phyloP scores from a whole-genome alignment of 805 yeast species.

The Saccharomycopsis guyanensis region DNA sequence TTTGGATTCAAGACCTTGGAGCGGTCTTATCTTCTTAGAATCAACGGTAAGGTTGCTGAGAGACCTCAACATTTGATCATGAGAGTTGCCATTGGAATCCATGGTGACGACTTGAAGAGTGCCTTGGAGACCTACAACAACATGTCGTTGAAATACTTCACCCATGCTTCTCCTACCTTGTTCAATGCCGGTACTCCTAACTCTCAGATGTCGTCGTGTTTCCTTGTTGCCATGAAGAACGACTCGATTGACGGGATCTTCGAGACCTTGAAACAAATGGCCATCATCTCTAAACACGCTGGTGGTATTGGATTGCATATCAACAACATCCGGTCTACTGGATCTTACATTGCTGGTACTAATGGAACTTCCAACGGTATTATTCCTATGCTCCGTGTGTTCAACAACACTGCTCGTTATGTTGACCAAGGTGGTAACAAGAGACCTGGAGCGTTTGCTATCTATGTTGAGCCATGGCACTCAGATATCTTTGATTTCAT shows the following conservation, averaged over 20 bases:
- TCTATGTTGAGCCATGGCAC: conserved; percentile 97
- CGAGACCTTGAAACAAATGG: conserved; percentile 80
- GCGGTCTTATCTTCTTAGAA: conserved; percentile 70
- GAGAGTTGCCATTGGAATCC: conserved; percentile 91
- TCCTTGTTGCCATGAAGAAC: conserved; percentile 82
- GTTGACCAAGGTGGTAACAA: conserved; percentile 99
- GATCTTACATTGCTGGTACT: conserved; percentile 84
- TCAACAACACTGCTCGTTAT: conserved; percentile 91
- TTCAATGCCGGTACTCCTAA: conserved; percentile 88
- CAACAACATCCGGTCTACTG: conserved; percentile 79
- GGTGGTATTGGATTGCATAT: conserved; percentile 94
- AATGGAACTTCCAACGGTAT: conserved; percentile 90
- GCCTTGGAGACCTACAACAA: conserved; percentile 77
- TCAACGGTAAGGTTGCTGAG: conserved; percentile 65
- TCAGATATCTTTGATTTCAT: conserved; percentile 81
- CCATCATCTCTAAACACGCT: conserved; percentile 86
- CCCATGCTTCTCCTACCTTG: conserved; percentile 92
- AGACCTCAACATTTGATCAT: conserved; percentile 86
- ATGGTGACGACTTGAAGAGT: conserved; percentile 53
- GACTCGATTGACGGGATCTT: conserved; percentile 96
- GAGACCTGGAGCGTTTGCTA: conserved; percentile 95
- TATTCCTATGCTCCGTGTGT: conserved; percentile 94
- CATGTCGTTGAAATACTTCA: conserved; percentile 82
- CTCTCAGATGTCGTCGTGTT: conserved; percentile 87
- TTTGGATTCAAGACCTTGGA: conserved; percentile 92